These are phyloP conservation scores for Venturiaceae sp. DNA, from an alignment of 2,329 filamentous ascomycete species.

Conservation along the genomic window DNA sequence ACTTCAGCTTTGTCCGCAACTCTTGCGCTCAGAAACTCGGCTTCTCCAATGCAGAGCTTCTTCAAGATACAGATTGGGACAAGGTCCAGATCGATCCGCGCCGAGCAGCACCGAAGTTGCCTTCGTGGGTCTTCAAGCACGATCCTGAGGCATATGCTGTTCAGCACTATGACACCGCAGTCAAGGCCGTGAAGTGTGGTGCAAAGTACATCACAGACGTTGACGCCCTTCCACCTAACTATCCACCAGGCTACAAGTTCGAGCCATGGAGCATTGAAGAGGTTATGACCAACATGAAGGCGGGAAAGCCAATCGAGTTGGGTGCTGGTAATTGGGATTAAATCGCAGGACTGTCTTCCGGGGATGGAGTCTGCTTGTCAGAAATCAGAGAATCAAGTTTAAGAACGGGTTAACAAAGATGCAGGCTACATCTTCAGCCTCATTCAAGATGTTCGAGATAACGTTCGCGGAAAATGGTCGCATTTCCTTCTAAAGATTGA, in stretches of 20 bases:
- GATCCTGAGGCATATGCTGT: constrained; percentile 36
- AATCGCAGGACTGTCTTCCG: too few species aligned
- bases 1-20: constrained; percentile 33
- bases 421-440: too few species aligned
- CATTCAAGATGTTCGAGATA: too few species aligned
- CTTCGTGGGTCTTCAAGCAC: constrained; percentile 36
- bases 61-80: constrained; percentile 37
- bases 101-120: constrained; percentile 37
- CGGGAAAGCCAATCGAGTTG: constrained; percentile 22
- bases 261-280: constrained; percentile 32
- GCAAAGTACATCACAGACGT: constrained; percentile 16
- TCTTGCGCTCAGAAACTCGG: constrained; percentile 35
- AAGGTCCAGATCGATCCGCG: constrained; percentile 27
- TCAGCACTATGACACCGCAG: constrained; percentile 31
- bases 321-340: constrained; percentile 24
- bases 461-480: too few species aligned
- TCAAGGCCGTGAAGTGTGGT: constrained; percentile 31
- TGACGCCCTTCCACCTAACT: constrained; percentile 6
- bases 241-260: constrained; percentile 25
- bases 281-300: constrained; percentile 28
- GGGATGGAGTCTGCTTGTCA: too few species aligned
- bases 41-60: constrained; percentile 4
- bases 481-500: too few species aligned
- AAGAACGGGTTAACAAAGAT: too few species aligned
- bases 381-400: too few species aligned